These are phyloP conservation scores for Cnidoscolus chayamansa DNA, from an alignment of 441 rosid genomes.

Conservation along the genomic window DNA sequence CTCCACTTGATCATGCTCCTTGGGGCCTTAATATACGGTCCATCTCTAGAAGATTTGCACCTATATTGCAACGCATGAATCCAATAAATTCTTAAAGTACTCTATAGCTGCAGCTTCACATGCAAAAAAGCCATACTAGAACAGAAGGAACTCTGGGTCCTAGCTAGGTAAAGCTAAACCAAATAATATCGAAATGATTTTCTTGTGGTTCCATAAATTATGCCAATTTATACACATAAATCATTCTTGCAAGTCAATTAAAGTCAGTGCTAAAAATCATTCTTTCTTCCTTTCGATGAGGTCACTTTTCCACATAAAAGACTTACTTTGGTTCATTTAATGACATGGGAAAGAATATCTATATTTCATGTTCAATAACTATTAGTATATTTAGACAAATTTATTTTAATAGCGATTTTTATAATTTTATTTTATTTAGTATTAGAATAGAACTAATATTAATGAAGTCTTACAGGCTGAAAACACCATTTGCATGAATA, in stretches of 20 bases:
- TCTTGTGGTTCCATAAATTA: too few relatives aligned
- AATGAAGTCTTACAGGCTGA: conserved; percentile 55
- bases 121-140: background rate
- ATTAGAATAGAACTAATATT: background rate
- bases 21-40: conserved; percentile 88
- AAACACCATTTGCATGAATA: conserved; percentile 76
- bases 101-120: conserved; percentile 21
- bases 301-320: background rate
- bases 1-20: conserved; percentile 69
- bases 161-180: background rate
- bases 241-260: background rate
- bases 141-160: background rate
- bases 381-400: too few relatives aligned
- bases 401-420: too few relatives aligned
- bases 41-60: conserved; percentile 78
- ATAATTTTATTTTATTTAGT: too few relatives aligned
- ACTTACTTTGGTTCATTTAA: too few relatives aligned
- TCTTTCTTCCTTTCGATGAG: background rate
- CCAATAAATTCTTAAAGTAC: conserved; percentile 22
- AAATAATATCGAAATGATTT: background rate
- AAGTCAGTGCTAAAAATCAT: background rate
- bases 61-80: conserved; percentile 27
- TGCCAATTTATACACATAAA: background rate
- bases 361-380: too few relatives aligned
- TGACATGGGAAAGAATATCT: too few relatives aligned